Base-by-base conservation (phyloP, 2,329 filamentous ascomycete genomes). In the Phialocephala sp. region DNA sequence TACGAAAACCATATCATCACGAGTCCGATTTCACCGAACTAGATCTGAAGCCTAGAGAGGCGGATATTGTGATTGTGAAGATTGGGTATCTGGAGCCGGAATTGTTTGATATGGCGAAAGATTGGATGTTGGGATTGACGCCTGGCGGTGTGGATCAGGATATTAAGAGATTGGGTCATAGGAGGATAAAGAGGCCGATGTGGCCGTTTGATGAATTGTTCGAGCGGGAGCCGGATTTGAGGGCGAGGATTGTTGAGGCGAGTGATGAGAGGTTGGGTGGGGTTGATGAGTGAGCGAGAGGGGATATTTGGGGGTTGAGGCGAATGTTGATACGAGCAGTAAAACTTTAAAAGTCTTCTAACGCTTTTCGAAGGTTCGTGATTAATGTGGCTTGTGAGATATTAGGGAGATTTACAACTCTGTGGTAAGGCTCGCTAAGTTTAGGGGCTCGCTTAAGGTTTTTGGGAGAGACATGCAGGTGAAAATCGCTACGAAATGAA, bases 61-160 rank as follows among this genome's bases (percentile, higher is more conserved):
- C 80, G 0, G 82, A 84, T 67, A 79, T 86, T 24, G 83, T 85
- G 0, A 80, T 86, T 52, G 83, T 85, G 27, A 85, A 86, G 73
- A 86, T 86, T 54, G 84, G 84, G 18, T 86, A 85, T 64, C 73
- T 86, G 1, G 84, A 86, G 70, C 84, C 84, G 3, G 80, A 86
- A 69, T 74, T 85, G 4, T 84, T 84, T 65, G 79, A 80, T 59
- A 86, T 86, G 83, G 80, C 83, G 0, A 77, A 76, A 8, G 83
- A 82, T 61, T 86, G 83, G 84, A 84, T 85, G 80, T 77, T 85
- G 1, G 84, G 77, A 0, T 75, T 86, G 18, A 85, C 83, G 0
- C 83, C 83, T 0, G 84, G 83, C 0, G 83, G 83, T 9, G 84
- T 86, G 11, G 82, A 86, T 69, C 84, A 85, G 71, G 80, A 85